phyloP scores from a whole-genome alignment of 306 rosid species.

The Chamaecrista fasciculata region DNA sequence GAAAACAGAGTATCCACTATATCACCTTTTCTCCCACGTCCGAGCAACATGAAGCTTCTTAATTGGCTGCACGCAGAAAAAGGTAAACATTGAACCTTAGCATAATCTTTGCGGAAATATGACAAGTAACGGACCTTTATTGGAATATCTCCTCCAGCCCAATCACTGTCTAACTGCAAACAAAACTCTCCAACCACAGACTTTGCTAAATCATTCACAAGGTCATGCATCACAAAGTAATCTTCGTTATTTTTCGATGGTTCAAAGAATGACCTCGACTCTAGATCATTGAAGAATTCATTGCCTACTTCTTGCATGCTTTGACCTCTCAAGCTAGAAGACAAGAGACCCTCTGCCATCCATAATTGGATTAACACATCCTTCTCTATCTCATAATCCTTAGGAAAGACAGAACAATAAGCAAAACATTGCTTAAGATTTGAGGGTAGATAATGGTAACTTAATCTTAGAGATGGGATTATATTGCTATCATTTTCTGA shows the following conservation, averaged over 20 bases:
- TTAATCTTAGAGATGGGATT: too few species aligned
- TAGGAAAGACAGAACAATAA: not conserved
- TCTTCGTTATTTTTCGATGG: not conserved
- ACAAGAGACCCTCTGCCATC: constrained; percentile 6
- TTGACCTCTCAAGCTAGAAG: too few species aligned
- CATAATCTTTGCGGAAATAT: not conserved
- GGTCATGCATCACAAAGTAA: constrained; percentile 18
- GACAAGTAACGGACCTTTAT: constrained; percentile 4
- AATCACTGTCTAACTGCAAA: not conserved
- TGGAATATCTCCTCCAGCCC: not conserved
- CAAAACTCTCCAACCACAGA: not conserved
- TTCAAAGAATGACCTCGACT: constrained; percentile 24
- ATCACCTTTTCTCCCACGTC: too few species aligned
- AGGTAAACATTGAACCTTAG: not conserved
- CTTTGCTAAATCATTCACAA: constrained; percentile 27
- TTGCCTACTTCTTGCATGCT: not conserved
- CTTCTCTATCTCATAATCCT: not conserved
- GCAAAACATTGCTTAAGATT: too few species aligned
- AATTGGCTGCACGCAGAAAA: not conserved
- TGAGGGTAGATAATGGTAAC: too few species aligned
- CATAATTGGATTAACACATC: not conserved
- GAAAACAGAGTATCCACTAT: not conserved
- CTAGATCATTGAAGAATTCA: constrained; percentile 8
- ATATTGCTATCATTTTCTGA: too few species aligned
- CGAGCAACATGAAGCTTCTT: not conserved